Percentiles rank a stretch among this genome's conserved stretches.
phyloP scores from a whole-genome alignment of 495 filamentous ascomycete species.

The Talaromyces liani region DNA sequence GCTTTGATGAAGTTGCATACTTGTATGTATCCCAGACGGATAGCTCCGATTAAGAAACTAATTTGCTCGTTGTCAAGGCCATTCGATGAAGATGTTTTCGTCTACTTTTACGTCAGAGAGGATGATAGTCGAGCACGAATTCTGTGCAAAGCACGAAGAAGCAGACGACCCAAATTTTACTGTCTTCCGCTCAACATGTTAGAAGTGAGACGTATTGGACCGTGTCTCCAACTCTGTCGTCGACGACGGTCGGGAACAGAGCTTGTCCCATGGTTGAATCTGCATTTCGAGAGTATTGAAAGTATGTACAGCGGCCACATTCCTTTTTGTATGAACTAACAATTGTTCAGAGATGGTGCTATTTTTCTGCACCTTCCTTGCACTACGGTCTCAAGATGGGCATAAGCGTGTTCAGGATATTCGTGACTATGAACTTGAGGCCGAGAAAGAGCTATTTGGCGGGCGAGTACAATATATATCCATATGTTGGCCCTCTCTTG shows the following conservation, averaged over 20 bases:
- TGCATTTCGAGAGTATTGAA: constrained; percentile 53
- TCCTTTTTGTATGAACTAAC: neutral
- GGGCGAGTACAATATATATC: constrained; percentile 49
- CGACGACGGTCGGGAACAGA: constrained; percentile 32
- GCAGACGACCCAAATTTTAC: constrained; percentile 32
- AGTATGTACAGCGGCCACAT: constrained; percentile 28
- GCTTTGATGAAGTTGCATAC: constrained; percentile 34
- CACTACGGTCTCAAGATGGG: constrained; percentile 63
- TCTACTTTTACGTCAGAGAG: constrained; percentile 49
- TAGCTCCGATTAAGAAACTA: no score
- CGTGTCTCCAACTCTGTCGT: constrained; percentile 49
- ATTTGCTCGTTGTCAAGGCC: constrained; percentile 18
- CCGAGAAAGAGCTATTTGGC: constrained; percentile 61
- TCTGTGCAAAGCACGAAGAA: constrained; percentile 40
- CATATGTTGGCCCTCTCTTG: neutral
- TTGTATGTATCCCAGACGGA: constrained; percentile 26
- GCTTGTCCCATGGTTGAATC: constrained; percentile 46
- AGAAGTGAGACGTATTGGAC: constrained; percentile 43
- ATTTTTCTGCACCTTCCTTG: constrained; percentile 70
- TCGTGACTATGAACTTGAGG: constrained; percentile 51
- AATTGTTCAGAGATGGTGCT: constrained; percentile 54
- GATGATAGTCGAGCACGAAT: constrained; percentile 50
- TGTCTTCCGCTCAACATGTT: constrained; percentile 45
- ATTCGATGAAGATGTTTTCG: constrained; percentile 32
- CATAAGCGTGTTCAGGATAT: constrained; percentile 42